Base-by-base conservation (phyloP, 1,284 basidiomycete species). In the Irpex lacteus region DNA sequence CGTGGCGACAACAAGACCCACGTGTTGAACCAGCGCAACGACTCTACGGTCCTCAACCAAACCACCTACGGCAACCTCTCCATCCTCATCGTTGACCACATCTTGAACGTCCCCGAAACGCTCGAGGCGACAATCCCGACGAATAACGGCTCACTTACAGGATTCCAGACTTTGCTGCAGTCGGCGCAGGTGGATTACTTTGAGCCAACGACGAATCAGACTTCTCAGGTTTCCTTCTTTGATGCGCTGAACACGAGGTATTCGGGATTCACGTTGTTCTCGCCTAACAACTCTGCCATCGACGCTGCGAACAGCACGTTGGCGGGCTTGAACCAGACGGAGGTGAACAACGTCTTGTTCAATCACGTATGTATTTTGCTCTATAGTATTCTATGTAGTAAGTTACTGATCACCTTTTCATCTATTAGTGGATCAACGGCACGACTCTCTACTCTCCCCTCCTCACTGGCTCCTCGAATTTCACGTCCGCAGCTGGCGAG, bases 241-340 rank as follows among this genome's bases (percentile, higher is more conserved):
- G 69, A 77, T 21, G 69, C 77, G 37, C 66, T 87, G 18, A 75
- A 77, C 67, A 66, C 68, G 0, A 70, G 67, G 8, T 66, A 78
- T 3, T 73, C 70, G n/a, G 91, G 90, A 3, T 81, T 89, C 65
- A 94, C 92, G 0, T 70, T 92, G 58, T 93, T 94, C 72, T 85
- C 86, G 1, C 91, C 91, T 1, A 81, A 77, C 64, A 79, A 88
- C 68, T 74, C 74, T 2, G 88, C 86, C 2, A 68, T 91, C 53
- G 65, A 70, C 37, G 76, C 76, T 0, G 76, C 79, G 0, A 69
- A 72, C 11, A 67, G 75, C 32, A 70, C 73, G 3, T 70, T 81
- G 7, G 67, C 77, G 1, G 63, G 75, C 26, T 68, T 86, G 66
- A 89, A 89, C 70, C 61, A 69, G 9, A 81, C 84, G 0, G 78